A percentile compares a stretch with the other conserved stretches of the same genome.
These are phyloP conservation scores for Cercospora sp. DNA, from an alignment of 2,329 filamentous ascomycete species.

Conservation along the genomic window DNA sequence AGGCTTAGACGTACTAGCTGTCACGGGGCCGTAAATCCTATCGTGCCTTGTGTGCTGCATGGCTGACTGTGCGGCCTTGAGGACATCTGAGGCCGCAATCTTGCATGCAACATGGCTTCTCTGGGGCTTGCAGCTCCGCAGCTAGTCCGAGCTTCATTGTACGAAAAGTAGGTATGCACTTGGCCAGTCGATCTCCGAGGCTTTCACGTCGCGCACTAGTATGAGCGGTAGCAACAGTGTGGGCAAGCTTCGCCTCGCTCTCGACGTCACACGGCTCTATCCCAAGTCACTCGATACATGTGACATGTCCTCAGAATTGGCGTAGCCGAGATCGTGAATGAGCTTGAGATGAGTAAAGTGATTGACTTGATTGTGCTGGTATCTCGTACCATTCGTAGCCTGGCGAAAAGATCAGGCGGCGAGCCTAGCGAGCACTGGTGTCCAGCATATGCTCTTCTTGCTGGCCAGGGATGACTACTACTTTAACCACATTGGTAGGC, in stretches of 20 bases:
- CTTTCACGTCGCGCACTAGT: neutral
- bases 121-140: neutral
- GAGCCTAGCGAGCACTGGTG: neutral
- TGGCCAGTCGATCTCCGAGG: neutral
- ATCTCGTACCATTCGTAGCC: neutral
- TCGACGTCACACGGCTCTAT: neutral
- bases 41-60: neutral
- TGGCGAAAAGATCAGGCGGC: neutral
- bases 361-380: neutral
- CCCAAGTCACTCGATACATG: neutral
- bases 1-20: constrained; percentile 21
- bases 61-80: constrained; percentile 3
- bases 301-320: neutral
- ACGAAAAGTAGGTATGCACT: neutral
- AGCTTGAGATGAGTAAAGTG: neutral
- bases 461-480: neutral
- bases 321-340: neutral
- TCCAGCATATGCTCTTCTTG: neutral
- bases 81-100: constrained; percentile 10
- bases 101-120: constrained; percentile 2
- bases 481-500: neutral
- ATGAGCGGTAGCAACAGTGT: neutral
- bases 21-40: constrained; percentile 1
- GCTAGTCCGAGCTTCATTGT: neutral
- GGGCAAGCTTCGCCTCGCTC: neutral